Evolutionary conservation across 208 protist genomes (phyloP).

Genomic region (Paratrypanosoma confusum): DNA sequence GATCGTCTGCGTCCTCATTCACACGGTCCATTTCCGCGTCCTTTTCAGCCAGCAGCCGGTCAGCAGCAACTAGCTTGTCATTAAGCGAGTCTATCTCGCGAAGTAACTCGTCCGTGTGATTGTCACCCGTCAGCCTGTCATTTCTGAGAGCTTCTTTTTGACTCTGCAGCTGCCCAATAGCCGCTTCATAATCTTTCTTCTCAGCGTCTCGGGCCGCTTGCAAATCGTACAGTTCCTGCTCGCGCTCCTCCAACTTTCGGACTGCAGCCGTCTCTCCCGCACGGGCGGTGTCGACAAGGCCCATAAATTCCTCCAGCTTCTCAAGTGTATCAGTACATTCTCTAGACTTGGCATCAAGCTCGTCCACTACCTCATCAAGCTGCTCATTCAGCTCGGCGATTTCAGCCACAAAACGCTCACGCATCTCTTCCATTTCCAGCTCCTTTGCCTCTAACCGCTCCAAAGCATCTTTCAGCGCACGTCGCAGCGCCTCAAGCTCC

Average conservation of each 20-base stretch:
- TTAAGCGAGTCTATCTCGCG: conserved; percentile 17
- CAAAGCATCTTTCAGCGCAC: conserved; percentile 23
- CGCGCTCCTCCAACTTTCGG: too few relatives aligned
- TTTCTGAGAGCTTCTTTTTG: conserved; percentile 50
- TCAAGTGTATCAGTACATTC: conserved; percentile 66
- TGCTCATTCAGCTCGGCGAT: conserved; percentile 49
- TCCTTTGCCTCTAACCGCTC: conserved; percentile 24
- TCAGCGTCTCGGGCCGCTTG: conserved; percentile 58
- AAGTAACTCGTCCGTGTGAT: too few relatives aligned
- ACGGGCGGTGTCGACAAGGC: conserved; percentile 49
- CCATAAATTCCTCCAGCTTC: conserved; percentile 60
- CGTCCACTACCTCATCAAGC: conserved; percentile 34
- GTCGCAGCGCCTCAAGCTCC: conserved; percentile 24
- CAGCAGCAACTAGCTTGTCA: conserved; percentile 14
- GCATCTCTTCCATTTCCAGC: conserved; percentile 32
- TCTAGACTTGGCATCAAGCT: conserved; percentile 37
- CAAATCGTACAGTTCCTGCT: conserved; percentile 61
- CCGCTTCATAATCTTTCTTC: conserved; percentile 53
- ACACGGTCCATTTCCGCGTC: conserved; percentile 8
- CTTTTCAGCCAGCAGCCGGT: conserved; percentile 15
- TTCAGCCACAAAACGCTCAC: conserved; percentile 36
- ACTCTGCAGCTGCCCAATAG: conserved; percentile 60
- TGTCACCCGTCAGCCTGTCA: too few relatives aligned
- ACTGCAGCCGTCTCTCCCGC: conserved; percentile 39
- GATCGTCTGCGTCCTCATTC: conserved; percentile 6